Evolutionary conservation across 2,329 filamentous ascomycete genomes (phyloP), one percentile per base, ranked within the genome.

Genomic region (Claviceps sp.): DNA sequence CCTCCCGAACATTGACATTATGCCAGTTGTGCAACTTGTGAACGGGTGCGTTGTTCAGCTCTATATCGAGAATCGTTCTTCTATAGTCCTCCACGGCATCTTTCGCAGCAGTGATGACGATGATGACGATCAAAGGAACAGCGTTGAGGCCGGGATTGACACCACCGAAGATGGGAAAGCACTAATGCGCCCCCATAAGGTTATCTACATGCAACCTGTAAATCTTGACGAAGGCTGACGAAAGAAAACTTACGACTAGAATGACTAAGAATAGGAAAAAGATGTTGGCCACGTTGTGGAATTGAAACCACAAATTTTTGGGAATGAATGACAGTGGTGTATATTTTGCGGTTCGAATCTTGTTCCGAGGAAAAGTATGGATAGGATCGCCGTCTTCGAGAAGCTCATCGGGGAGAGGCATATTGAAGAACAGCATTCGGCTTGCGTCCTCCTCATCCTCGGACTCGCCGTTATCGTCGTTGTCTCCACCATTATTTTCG

Each of bases 231-330:
- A n/a, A 23, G 17, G 16, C 16, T 3, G 2, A 26, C 3, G 17
- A 20, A 3, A 13, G 48, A 22, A 45, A 47, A 66, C 90, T 76
- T 83, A 97, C 93, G 62, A 85, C 83, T 54, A 98, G 78, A 64
- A 98, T 95, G 65, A 96, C 90, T 61, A 91, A 79, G 71, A 97
- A 96, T 60, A 97, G 75, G 77, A 98, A 98, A 71, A 97, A 98
- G 50, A 97, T 85, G 68, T 98, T 98, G 64, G 93, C 93, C 62
- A 98, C 85, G 64, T 97, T 97, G 70, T 98, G 91, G 65, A 98
- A 97, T 68, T 98, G 94, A 58, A 95, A 88, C 82, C 85, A 98
- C 63, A 98, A 65, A 69, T 98, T 97, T 73, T 97, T 97, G 14
- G 93, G 93, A 29, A 98, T 68, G 69, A 98, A 98, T 54, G 87